Evolutionary conservation across 306 rosid genomes (phyloP), one percentile per base, ranked within the genome.

Genomic region (Comarum palustre): DNA sequence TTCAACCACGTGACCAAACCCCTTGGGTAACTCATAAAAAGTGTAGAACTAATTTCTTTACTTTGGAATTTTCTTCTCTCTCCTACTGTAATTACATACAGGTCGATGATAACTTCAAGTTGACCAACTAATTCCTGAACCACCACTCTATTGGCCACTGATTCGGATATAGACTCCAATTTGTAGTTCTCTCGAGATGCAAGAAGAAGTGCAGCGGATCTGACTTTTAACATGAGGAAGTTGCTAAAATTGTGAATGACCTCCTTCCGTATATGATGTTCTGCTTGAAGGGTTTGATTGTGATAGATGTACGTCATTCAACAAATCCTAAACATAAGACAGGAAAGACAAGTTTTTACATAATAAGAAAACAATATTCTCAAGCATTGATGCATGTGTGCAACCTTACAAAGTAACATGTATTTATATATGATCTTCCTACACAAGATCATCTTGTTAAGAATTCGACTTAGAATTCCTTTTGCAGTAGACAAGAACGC

Each of bases 271-370:
- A 20, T 19, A 3, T 1, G 73, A 79, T 1, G 81, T 66, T 69
- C 84, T 61, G 83, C 86, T 86, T 29, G 84, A 76, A 12, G 0
- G 80, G 65, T 70, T 72, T 38, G 87, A 84, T 38, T 73, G 4
- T 41, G 38, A 12, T 29, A 77, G 75, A 5, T 65, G 76, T 10
- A 75, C 24, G 15, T 83, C 83, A 22, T 73, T 80, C n/a, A 75
- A 22, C 15, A 72, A 47, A 13, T 83, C 84, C 95, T 89, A 72
- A 60, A 73, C 39, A 73, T 34, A 27, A 29, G 71, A 36, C 4
- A 32, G 22, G 38, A 15, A 52, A 27, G 11, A 19, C 4, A 34
- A 14, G 16, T n/a, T 3, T 0, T 6, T 43, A 8, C 4, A 6
- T 19, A 52, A 52, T 17, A 17, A 20, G 11, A 19, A 52, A 3